A percentile compares a stretch with the other conserved stretches of the same genome.
Conservation (phyloP, 306 rosid genomes). For the Potentilla sterilis region DNA sequence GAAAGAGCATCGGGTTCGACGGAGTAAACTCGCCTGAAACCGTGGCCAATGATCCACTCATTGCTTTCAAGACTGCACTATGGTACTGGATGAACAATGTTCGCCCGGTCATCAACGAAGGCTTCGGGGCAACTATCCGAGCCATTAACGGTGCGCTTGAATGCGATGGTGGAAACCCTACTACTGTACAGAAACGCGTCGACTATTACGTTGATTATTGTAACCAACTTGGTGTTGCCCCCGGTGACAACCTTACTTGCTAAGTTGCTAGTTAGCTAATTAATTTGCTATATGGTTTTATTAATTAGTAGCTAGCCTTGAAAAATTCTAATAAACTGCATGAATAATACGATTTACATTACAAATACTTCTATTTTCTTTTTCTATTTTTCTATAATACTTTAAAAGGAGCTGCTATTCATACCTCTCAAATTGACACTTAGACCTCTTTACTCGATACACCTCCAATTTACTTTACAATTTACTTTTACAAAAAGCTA, state of each 20-base stretch:
- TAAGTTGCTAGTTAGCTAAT: constrained; percentile 10
- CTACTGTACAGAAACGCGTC: constrained; percentile 49
- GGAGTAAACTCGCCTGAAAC: constrained; percentile 70
- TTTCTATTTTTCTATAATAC: no score
- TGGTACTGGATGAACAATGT: constrained; percentile 85
- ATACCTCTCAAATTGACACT: no score
- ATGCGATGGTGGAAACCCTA: constrained; percentile 56
- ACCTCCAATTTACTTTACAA: no score
- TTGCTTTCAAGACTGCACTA: constrained; percentile 74
- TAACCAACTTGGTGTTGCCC: constrained; percentile 53
- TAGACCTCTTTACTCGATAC: no score
- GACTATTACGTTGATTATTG: constrained; percentile 60
- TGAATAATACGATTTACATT: no score
- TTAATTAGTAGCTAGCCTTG: no score
- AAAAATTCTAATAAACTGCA: not conserved
- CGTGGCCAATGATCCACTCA: constrained; percentile 50
- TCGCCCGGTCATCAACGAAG: constrained; percentile 50
- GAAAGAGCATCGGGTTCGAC: constrained; percentile 56
- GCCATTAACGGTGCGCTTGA: constrained; percentile 87
- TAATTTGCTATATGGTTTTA: not conserved
- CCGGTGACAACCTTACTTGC: constrained; percentile 70
- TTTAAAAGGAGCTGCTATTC: no score
- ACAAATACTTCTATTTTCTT: no score
- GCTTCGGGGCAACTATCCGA: constrained; percentile 81
- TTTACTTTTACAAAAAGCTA: no score